Percentiles rank a stretch among this genome's conserved stretches.
phyloP scores from a whole-genome alignment of 352 stramenopile genomes.

The Labyrinthula sp. region DNA sequence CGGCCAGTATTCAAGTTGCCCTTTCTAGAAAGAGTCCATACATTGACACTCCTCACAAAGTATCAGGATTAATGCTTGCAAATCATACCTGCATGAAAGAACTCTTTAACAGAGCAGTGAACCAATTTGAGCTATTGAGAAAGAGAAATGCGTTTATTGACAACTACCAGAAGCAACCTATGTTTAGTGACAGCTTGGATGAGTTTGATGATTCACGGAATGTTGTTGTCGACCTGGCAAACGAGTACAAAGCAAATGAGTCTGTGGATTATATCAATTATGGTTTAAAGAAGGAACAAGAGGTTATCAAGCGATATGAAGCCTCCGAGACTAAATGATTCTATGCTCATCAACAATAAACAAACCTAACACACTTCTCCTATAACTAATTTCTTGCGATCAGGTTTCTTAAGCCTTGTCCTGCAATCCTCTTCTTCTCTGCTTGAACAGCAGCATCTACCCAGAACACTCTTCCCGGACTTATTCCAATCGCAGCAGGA shows the following conservation, averaged over 20 bases:
- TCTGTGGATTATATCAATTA: conserved; percentile 30
- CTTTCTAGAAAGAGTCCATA: conserved; percentile 89
- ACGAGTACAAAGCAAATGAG: conserved; percentile 31
- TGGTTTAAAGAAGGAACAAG: too few species aligned
- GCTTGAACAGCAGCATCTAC: too few species aligned
- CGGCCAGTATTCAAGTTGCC: conserved; percentile 92
- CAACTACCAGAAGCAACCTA: conserved; percentile 90
- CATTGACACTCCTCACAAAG: conserved; percentile 83
- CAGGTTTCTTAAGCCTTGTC: too few species aligned
- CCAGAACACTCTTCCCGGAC: too few species aligned
- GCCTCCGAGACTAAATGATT: too few species aligned
- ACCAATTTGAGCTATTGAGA: conserved; percentile 85
- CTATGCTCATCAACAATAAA: too few species aligned
- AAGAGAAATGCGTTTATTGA: conserved; percentile 95
- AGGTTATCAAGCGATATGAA: too few species aligned
- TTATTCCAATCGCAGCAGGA: too few species aligned
- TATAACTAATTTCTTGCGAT: too few species aligned
- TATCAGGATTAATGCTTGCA: conserved; percentile 88
- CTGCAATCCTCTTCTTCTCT: too few species aligned
- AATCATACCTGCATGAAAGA: conserved; percentile 92
- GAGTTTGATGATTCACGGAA: conserved; percentile 31
- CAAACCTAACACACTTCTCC: too few species aligned
- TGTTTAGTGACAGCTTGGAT: conserved; percentile 53
- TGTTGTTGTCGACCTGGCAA: conserved; percentile 27
- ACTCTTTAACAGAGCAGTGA: conserved; percentile 41